phyloP scores from a whole-genome alignment of 345 rosid species.

The Aquilaria yunnanensis region DNA sequence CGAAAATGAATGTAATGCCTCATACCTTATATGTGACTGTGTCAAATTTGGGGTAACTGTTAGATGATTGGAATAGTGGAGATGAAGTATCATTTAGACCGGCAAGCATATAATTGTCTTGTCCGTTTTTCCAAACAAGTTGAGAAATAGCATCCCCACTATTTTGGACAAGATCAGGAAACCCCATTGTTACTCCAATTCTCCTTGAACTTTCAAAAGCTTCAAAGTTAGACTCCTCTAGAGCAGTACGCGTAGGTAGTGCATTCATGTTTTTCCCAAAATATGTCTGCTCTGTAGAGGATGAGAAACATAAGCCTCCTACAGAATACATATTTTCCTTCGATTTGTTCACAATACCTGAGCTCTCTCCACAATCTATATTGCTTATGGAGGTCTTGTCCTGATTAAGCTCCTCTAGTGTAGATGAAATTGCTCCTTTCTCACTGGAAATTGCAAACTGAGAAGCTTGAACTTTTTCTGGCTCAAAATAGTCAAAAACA shows the following conservation, averaged over 20 bases:
- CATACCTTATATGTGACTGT: conserved; percentile 35
- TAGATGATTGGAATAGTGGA: conserved; percentile 24
- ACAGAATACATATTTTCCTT: conserved; percentile 24
- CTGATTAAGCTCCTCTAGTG: conserved; percentile 14
- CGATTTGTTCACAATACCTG: conserved; percentile 17
- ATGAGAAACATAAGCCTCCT: conserved; percentile 18
- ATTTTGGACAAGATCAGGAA: conserved; percentile 16
- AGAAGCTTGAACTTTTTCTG: conserved; percentile 10
- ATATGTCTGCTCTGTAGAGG: conserved; percentile 11
- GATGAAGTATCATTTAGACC: conserved; percentile 29
- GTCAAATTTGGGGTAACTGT: conserved; percentile 27
- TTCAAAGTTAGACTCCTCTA: conserved; percentile 14
- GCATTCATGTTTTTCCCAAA: conserved; percentile 18
- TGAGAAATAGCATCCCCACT: conserved; percentile 24
- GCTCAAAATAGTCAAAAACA: conserved; percentile 7
- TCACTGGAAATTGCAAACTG: conserved; percentile 10
- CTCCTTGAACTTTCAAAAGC: conserved; percentile 21
- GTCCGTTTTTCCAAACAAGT: conserved; percentile 34
- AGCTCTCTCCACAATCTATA: conserved; percentile 9
- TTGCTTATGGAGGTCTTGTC: conserved; percentile 17
- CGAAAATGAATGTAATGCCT: conserved; percentile 2
- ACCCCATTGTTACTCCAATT: conserved; percentile 19
- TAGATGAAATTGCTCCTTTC: conserved; percentile 9
- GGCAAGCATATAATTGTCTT: conserved; percentile 21
- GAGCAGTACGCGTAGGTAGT: conserved; percentile 15